phyloP scores from a whole-genome alignment of 768 basidiomycete species.

The Lentinula sp. region DNA sequence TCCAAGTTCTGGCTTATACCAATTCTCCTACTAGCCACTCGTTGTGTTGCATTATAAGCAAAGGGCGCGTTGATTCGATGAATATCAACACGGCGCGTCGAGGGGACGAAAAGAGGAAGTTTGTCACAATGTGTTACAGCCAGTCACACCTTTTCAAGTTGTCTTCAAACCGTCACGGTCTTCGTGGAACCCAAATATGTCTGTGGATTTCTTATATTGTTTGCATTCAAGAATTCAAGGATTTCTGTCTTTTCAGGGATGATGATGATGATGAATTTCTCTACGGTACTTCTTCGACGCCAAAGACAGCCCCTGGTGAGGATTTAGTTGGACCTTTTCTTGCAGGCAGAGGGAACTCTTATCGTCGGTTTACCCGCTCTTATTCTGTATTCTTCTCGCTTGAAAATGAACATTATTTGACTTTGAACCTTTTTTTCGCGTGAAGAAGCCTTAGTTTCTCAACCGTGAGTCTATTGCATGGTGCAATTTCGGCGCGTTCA shows the following conservation, averaged over 20 bases:
- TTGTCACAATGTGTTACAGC: background rate
- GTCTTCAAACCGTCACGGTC: background rate
- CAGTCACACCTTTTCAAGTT: background rate
- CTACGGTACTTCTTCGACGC: conserved; percentile 51
- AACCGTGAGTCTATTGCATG: conserved; percentile 48
- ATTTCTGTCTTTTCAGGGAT: conserved; percentile 36
- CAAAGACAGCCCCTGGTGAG: conserved; percentile 41
- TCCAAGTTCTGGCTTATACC: too few species aligned
- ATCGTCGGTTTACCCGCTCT: conserved; percentile 23
- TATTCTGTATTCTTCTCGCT: conserved; percentile 13
- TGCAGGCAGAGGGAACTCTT: conserved; percentile 17
- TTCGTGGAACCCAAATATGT: background rate
- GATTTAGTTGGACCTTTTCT: conserved; percentile 18
- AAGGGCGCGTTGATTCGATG: too few species aligned
- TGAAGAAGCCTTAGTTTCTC: conserved; percentile 42
- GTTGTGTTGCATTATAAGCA: too few species aligned
- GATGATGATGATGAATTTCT: conserved; percentile 73
- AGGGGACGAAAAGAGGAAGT: too few species aligned
- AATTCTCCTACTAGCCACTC: too few species aligned
- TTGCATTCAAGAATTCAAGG: background rate
- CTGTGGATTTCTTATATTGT: background rate
- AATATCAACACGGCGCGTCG: background rate
- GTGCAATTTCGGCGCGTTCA: background rate
- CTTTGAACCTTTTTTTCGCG: conserved; percentile 32
- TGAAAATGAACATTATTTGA: conserved; percentile 22